phyloP scores from a whole-genome alignment of 2,329 filamentous ascomycete genomes.

The Trichoderma semiorbis region DNA sequence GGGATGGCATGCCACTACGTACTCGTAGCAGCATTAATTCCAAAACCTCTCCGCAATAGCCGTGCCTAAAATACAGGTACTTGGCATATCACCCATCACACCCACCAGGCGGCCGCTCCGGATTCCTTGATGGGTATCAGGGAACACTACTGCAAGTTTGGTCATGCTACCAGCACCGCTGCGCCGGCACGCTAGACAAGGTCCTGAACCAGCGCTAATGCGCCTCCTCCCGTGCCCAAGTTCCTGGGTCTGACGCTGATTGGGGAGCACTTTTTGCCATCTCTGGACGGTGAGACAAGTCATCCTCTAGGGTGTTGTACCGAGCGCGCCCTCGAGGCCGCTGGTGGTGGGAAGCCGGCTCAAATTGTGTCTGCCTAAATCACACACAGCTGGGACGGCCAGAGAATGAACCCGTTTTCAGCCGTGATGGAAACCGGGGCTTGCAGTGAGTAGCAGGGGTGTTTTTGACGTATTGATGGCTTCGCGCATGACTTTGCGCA shows the following conservation, averaged over 20 bases:
- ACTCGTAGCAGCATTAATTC: background rate
- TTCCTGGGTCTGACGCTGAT: conserved; percentile 9
- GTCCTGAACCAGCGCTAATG: conserved; percentile 7
- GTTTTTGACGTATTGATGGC: background rate
- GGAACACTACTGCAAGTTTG: background rate
- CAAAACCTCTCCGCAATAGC: background rate
- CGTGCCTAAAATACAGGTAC: background rate
- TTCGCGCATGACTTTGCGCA: background rate
- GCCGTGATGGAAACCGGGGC: background rate
- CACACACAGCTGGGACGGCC: background rate
- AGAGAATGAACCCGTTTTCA: background rate
- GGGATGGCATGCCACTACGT: background rate
- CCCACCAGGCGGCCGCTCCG: background rate
- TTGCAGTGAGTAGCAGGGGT: background rate
- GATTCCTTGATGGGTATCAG: background rate
- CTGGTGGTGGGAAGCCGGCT: background rate
- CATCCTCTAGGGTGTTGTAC: background rate
- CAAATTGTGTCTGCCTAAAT: background rate
- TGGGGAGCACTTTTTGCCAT: background rate
- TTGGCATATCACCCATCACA: background rate
- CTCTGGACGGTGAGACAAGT: background rate
- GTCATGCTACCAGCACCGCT: conserved; percentile 7
- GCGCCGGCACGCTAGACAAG: conserved; percentile 16
- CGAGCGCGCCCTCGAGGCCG: conserved; percentile 6
- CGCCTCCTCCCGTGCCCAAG: conserved; percentile 16